Conservation (phyloP, 2,329 filamentous ascomycete species). For the Penicillium sp. region DNA sequence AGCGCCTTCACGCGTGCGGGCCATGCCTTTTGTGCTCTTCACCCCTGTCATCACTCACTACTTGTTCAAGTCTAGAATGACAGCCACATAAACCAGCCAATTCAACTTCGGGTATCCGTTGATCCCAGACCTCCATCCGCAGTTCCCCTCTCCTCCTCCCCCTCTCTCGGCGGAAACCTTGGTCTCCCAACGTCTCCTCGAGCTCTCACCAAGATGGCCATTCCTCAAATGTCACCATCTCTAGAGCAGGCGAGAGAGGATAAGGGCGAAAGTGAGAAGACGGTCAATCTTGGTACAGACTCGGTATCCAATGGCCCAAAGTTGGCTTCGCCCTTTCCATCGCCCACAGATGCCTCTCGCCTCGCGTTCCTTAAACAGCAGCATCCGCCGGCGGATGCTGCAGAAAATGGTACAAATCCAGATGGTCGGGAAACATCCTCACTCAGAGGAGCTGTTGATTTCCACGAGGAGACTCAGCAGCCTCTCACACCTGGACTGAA, state of each 20-base stretch:
- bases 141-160: not conserved
- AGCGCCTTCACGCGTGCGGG: too few relatives aligned
- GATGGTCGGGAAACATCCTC: slow-evolving; percentile 1
- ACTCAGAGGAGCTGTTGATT: slow-evolving; percentile 2
- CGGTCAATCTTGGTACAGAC: slow-evolving; percentile 17
- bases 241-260: slow-evolving; percentile 16
- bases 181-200: slow-evolving; percentile 3
- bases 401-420: slow-evolving; percentile 8
- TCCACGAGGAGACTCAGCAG: slow-evolving; percentile 11
- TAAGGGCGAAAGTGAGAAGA: slow-evolving; percentile 12
- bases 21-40: slow-evolving; percentile 13
- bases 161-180: not conserved
- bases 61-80: slow-evolving; percentile 9
- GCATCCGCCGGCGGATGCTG: slow-evolving; percentile 10
- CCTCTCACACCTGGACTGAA: slow-evolving; percentile 13
- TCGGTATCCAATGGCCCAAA: slow-evolving; percentile 17
- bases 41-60: slow-evolving; percentile 18
- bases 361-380: slow-evolving; percentile 14
- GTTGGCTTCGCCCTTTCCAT: slow-evolving; percentile 25
- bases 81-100: not conserved
- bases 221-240: slow-evolving; percentile 16
- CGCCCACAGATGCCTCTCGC: slow-evolving; percentile 22
- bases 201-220: slow-evolving; percentile 22
- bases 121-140: slow-evolving; percentile 19
- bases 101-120: slow-evolving; percentile 10